Percentiles rank a stretch among this genome's conserved stretches.
phyloP scores from a whole-genome alignment of 108 stramenopile genomes.

The Pseudonitzschia pungens region DNA sequence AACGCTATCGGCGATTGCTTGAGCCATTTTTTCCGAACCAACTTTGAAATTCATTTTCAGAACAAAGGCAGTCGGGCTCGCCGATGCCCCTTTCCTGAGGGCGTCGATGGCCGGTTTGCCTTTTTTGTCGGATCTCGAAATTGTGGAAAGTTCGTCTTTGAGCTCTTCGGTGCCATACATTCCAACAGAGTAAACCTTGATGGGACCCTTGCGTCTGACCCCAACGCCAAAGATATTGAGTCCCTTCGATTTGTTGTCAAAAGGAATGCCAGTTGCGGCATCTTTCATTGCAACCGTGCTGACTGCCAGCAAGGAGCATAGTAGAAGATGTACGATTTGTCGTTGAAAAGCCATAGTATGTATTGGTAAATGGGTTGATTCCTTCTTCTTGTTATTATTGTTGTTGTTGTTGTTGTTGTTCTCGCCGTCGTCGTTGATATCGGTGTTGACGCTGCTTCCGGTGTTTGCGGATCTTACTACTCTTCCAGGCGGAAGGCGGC shows the following conservation, averaged over 20 bases:
- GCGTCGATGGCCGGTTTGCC: slow-evolving; percentile 43
- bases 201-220: slow-evolving; percentile 79
- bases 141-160: slow-evolving; percentile 41
- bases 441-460: not conserved
- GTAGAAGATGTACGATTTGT: not conserved
- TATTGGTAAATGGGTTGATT: too few relatives aligned
- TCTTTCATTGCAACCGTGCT: slow-evolving; percentile 47
- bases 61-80: slow-evolving; percentile 50
- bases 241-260: slow-evolving; percentile 42
- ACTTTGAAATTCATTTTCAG: slow-evolving; percentile 86
- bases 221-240: slow-evolving; percentile 70
- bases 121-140: slow-evolving; percentile 55
- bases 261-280: slow-evolving; percentile 67
- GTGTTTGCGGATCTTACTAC: too few relatives aligned
- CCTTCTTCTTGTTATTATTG: not conserved
- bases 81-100: slow-evolving; percentile 56
- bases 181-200: slow-evolving; percentile 82
- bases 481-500: too few relatives aligned
- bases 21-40: slow-evolving; percentile 83
- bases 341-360: slow-evolving; percentile 10
- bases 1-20: slow-evolving; percentile 80
- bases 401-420: not conserved
- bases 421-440: not conserved
- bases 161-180: slow-evolving; percentile 61
- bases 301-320: slow-evolving; percentile 7